Percentiles rank a stretch among this genome's conserved stretches.
Conservation (phyloP, 176 grass and related monocot genomes). For the Bothriochloa decipiens region DNA sequence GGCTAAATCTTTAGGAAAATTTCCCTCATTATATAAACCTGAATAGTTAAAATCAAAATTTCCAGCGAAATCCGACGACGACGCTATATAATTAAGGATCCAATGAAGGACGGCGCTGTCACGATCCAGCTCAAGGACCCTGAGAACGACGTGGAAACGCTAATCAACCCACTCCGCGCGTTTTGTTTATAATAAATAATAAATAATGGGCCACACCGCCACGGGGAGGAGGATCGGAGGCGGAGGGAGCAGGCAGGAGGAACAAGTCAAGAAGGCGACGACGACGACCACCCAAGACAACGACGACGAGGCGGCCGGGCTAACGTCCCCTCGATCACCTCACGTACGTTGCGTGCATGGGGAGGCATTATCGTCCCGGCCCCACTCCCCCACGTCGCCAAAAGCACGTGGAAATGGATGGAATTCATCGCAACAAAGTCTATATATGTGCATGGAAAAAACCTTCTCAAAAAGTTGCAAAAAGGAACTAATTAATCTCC, state of each 20-base stretch:
- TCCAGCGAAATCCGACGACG: not conserved
- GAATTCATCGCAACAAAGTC: not conserved
- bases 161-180: constrained; percentile 28
- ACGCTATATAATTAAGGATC: not conserved
- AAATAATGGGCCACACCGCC: not conserved
- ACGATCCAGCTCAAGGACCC: not conserved
- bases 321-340: constrained; percentile 18
- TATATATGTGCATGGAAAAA: not conserved
- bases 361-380: constrained; percentile 40
- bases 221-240: not conserved
- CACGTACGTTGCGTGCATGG: constrained; percentile 78
- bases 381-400: constrained; percentile 35
- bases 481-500: not conserved
- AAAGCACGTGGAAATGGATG: constrained; percentile 39
- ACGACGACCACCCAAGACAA: not conserved
- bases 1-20: not conserved
- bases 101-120: not conserved
- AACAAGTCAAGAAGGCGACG: constrained; percentile 41
- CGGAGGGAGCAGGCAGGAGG: not conserved
- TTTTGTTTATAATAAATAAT: constrained; percentile 6
- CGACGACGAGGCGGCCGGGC: constrained; percentile 4
- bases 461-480: not conserved
- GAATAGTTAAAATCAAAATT: not conserved
- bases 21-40: not conserved
- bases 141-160: constrained; percentile 28